phyloP scores from a whole-genome alignment of 345 rosid genomes.

The Excoecaria agallocha region DNA sequence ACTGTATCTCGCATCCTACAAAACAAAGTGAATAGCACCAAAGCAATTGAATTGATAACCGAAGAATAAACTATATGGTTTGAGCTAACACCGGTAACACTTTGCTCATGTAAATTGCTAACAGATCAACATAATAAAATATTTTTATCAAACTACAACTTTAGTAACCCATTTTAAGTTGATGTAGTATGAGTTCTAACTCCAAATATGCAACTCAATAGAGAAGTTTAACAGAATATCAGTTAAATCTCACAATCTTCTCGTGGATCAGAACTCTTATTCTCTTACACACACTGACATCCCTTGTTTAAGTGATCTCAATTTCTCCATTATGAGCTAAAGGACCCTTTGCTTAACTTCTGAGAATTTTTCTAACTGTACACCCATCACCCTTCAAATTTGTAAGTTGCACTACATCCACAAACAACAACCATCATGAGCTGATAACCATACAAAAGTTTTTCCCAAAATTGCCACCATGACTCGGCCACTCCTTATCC shows the following conservation, averaged over 20 bases:
- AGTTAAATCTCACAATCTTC: background rate
- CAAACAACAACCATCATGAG: background rate
- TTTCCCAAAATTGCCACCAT: background rate
- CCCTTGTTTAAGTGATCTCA: too few species aligned
- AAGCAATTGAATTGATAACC: background rate
- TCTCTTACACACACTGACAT: too few species aligned
- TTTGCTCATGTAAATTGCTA: background rate
- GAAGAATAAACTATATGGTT: background rate
- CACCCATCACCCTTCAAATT: too few species aligned
- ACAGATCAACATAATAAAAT: background rate
- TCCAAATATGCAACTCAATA: background rate
- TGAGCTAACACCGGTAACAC: background rate
- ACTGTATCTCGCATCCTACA: conserved; percentile 28
- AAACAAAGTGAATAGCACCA: background rate
- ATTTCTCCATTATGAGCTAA: too few species aligned
- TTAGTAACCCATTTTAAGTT: background rate
- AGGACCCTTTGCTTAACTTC: too few species aligned
- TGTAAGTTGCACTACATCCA: too few species aligned
- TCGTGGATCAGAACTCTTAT: background rate
- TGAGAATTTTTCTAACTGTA: too few species aligned
- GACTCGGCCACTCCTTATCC: background rate
- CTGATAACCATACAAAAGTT: background rate
- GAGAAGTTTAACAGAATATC: background rate
- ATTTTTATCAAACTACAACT: background rate
- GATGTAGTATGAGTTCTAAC: background rate